These are phyloP conservation scores for Sordariomycetes sp. DNA, from an alignment of 2,329 filamentous ascomycete species.

Conservation along the genomic window DNA sequence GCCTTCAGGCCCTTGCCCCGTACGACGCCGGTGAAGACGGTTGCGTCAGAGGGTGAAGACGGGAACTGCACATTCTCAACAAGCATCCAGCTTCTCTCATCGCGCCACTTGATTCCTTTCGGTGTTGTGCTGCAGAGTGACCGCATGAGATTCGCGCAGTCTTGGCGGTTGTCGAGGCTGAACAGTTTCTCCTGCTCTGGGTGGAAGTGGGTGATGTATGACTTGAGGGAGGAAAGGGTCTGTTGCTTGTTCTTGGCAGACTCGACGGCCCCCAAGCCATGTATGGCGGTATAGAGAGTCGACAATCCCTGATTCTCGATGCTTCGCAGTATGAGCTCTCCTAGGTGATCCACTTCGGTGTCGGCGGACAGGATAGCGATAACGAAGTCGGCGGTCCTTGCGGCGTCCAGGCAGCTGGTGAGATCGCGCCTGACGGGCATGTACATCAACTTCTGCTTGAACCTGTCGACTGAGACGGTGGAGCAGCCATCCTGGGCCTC, in stretches of 20 bases:
- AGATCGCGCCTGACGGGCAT: slow-evolving; percentile 65
- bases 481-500: slow-evolving; percentile 49
- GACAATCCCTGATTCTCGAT: slow-evolving; percentile 93
- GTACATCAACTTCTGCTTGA: slow-evolving; percentile 92
- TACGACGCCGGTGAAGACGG: slow-evolving; percentile 73
- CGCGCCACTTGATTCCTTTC: slow-evolving; percentile 91
- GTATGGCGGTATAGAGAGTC: slow-evolving; percentile 77
- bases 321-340: slow-evolving; percentile 74
- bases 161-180: slow-evolving; percentile 77
- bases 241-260: slow-evolving; percentile 68
- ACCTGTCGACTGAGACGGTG: slow-evolving; percentile 69
- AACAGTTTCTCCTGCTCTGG: slow-evolving; percentile 85
- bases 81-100: slow-evolving; percentile 92
- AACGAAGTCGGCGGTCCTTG: slow-evolving; percentile 83
- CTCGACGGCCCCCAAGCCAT: slow-evolving; percentile 68
- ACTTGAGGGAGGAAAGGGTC: slow-evolving; percentile 73
- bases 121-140: slow-evolving; percentile 86
- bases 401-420: slow-evolving; percentile 70
- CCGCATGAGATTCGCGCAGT: slow-evolving; percentile 82
- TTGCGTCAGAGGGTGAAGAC: slow-evolving; percentile 46
- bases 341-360: slow-evolving; percentile 73
- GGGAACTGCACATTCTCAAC: slow-evolving; percentile 73
- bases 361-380: slow-evolving; percentile 74
- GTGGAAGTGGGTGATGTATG: slow-evolving; percentile 91
- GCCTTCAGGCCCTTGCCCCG: slow-evolving; percentile 81